These are phyloP conservation scores for Cutaneotrichosporon mucoides DNA, from an alignment of 1,284 basidiomycete species.

Conservation along the genomic window DNA sequence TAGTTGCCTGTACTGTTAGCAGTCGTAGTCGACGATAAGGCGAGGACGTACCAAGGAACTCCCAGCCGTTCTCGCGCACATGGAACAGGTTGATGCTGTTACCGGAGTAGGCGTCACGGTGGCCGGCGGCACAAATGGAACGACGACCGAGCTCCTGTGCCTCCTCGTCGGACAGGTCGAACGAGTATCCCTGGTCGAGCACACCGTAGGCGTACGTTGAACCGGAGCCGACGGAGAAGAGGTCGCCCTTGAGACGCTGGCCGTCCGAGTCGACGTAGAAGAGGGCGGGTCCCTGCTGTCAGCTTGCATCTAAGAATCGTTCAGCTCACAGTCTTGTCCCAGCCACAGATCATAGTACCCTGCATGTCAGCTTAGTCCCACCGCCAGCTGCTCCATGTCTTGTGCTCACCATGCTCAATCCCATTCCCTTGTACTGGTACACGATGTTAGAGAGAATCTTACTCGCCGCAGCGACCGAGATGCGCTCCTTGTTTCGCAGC, in stretches of 20 bases:
- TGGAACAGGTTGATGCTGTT: conserved; percentile 96
- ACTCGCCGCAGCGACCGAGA: conserved; percentile 96
- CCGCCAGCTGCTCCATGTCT: background rate
- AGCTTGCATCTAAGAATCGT: background rate
- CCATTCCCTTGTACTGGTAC: conserved; percentile 99
- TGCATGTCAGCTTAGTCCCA: conserved; percentile 37
- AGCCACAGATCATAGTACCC: conserved; percentile 99
- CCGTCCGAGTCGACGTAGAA: conserved; percentile 99
- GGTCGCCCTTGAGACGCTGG: conserved; percentile 86
- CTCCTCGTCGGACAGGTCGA: conserved; percentile 90
- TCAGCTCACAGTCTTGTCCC: conserved; percentile 88
- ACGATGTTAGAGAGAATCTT: conserved; percentile 98
- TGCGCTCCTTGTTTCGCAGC: conserved; percentile 93
- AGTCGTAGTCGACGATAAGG: background rate
- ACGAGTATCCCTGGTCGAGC: conserved; percentile 83
- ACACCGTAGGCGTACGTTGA: conserved; percentile 99
- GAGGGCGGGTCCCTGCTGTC: conserved; percentile 77
- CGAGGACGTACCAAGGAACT: conserved; percentile 71
- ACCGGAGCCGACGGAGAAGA: conserved; percentile 98
- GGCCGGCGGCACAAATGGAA: conserved; percentile 95
- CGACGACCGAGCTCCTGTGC: conserved; percentile 91
- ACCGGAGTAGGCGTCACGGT: conserved; percentile 96
- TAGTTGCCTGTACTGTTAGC: conserved; percentile 39
- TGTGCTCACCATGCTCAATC: conserved; percentile 81
- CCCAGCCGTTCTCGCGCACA: conserved; percentile 90